Conservation (phyloP, 2,329 filamentous ascomycete species). For the Fusarium pseudoanthophilum region DNA sequence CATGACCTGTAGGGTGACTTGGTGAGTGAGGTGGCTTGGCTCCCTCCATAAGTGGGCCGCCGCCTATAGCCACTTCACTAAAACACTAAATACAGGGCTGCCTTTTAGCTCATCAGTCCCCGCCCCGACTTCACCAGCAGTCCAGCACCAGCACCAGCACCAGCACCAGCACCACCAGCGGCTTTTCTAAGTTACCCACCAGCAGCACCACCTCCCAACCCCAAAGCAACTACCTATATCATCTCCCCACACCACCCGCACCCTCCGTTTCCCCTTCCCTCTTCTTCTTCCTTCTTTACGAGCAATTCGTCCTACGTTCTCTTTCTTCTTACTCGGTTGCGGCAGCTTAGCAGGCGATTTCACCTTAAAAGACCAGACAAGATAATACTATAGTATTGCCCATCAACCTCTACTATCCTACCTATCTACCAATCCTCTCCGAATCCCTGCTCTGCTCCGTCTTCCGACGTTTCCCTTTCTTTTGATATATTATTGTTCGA, state of each 20-base stretch:
- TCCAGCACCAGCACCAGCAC: background rate
- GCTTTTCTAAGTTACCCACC: slow-evolving; percentile 13
- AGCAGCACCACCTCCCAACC: background rate
- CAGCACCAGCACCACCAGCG: background rate
- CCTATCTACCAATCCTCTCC: slow-evolving; percentile 11
- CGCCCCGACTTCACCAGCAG: slow-evolving; percentile 2
- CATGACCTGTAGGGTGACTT: background rate
- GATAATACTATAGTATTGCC: slow-evolving; percentile 30
- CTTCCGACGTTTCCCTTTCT: slow-evolving; percentile 60
- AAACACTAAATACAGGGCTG: slow-evolving; percentile 32
- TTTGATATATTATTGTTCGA: slow-evolving; percentile 55
- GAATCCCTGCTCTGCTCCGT: slow-evolving; percentile 58
- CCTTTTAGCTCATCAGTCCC: slow-evolving; percentile 28
- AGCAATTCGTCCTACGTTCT: slow-evolving; percentile 67
- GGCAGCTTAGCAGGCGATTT: slow-evolving; percentile 70
- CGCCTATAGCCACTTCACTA: slow-evolving; percentile 31
- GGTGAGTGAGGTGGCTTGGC: slow-evolving; percentile 32
- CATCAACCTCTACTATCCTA: slow-evolving; percentile 8
- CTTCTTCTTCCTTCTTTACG: slow-evolving; percentile 60
- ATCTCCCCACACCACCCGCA: slow-evolving; percentile 55
- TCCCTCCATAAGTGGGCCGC: slow-evolving; percentile 41
- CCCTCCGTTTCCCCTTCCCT: slow-evolving; percentile 56
- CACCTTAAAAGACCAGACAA: slow-evolving; percentile 29
- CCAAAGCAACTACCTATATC: slow-evolving; percentile 35
- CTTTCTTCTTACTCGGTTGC: slow-evolving; percentile 67